These are phyloP conservation scores for Leishmania gerbilli DNA, from an alignment of 208 protist species.

Conservation along the genomic window DNA sequence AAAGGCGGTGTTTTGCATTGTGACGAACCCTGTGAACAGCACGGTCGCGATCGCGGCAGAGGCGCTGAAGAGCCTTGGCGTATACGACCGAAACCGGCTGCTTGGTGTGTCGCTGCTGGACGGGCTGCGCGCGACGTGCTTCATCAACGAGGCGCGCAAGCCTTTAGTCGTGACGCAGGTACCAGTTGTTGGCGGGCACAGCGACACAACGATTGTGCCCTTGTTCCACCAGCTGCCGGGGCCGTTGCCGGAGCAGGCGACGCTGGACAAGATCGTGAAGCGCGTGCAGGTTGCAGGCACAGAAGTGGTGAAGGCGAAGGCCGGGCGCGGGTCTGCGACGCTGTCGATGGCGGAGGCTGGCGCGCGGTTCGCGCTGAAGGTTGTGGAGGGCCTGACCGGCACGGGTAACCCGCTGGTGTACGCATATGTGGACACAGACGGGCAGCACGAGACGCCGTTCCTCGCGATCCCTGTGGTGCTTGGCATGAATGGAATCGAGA, in stretches of 20 bases:
- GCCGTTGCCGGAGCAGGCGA: conserved; percentile 49
- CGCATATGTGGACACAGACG: conserved; percentile 85
- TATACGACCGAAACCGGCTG: conserved; percentile 89
- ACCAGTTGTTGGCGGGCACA: conserved; percentile 96
- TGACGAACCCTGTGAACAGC: conserved; percentile 98
- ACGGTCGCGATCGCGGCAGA: conserved; percentile 95
- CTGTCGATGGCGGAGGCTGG: conserved; percentile 97
- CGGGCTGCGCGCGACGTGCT: conserved; percentile 90
- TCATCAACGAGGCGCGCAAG: conserved; percentile 84
- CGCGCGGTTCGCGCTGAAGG: conserved; percentile 71
- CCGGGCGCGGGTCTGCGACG: conserved; percentile 94
- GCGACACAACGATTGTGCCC: conserved; percentile 94
- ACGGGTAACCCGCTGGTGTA: conserved; percentile 66
- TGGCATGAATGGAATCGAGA: conserved; percentile 73
- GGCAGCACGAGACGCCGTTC: conserved; percentile 62
- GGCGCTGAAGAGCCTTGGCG: conserved; percentile 88
- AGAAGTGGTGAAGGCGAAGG: conserved; percentile 97
- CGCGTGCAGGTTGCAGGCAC: conserved; percentile 95
- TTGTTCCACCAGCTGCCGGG: conserved; percentile 85
- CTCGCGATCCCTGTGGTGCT: conserved; percentile 80
- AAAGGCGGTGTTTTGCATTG: conserved; percentile 92
- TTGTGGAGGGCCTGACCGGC: conserved; percentile 74
- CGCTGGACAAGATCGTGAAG: conserved; percentile 71
- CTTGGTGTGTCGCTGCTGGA: conserved; percentile 95
- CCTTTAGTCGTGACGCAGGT: conserved; percentile 53